Conservation (phyloP, 2,329 filamentous ascomycete species). For the Samsoniella hepiali region DNA sequence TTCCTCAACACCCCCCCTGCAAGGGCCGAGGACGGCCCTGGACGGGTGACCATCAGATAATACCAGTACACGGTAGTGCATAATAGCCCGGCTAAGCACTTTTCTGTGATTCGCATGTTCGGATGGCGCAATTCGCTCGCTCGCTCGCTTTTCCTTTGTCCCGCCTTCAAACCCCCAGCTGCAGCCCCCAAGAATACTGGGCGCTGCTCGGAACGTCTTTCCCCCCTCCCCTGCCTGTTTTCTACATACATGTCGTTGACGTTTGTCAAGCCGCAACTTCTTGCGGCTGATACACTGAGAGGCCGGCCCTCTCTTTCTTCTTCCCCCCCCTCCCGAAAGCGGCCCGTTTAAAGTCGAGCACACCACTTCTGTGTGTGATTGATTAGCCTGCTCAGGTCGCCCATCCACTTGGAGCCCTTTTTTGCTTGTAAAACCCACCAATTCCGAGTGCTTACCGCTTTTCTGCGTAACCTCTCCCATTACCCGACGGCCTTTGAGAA, state of each 20-base stretch:
- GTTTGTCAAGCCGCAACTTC: too few species aligned
- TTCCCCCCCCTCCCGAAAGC: not conserved
- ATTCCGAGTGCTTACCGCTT: constrained; percentile 5
- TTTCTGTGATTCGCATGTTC: not conserved
- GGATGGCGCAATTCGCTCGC: constrained; percentile 12
- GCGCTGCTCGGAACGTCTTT: not conserved
- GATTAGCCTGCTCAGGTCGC: not conserved
- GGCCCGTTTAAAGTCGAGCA: not conserved
- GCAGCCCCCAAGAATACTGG: constrained; percentile 8
- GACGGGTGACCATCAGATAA: constrained; percentile 8
- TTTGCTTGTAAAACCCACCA: not conserved
- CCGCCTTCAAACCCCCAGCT: not conserved
- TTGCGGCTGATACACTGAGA: not conserved
- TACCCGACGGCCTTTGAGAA: not conserved
- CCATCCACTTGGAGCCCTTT: not conserved
- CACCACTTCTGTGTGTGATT: constrained; percentile 6
- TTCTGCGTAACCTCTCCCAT: constrained; percentile 4
- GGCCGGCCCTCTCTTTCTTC: not conserved
- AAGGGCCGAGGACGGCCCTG: not conserved
- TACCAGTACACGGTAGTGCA: not conserved
- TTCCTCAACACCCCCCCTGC: not conserved
- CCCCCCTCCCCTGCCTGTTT: not conserved
- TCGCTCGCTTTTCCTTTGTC: not conserved
- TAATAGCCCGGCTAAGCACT: not conserved
- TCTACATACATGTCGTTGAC: not conserved